Percentiles rank a stretch among this genome's conserved stretches.
These are phyloP conservation scores for Strobilomyces dryophilus DNA, from an alignment of 768 basidiomycete species.

Conservation along the genomic window DNA sequence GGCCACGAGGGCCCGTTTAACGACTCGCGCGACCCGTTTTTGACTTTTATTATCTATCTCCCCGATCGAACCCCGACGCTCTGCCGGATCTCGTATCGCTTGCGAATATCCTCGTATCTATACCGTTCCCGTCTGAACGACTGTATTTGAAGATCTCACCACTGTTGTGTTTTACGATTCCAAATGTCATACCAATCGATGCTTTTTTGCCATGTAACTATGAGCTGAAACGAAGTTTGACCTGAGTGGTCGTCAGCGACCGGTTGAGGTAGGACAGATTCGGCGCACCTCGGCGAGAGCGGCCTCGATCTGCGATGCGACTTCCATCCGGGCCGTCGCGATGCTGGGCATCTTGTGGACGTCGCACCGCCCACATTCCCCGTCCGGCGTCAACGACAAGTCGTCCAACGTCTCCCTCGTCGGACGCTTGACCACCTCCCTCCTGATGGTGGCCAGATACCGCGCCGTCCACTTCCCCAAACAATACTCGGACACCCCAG, in stretches of 20 bases:
- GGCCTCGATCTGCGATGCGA: background rate
- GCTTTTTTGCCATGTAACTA: background rate
- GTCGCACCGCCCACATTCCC: background rate
- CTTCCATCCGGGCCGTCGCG: background rate
- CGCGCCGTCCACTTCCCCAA: background rate
- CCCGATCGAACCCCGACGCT: background rate
- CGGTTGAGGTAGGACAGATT: background rate
- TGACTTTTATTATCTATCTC: conserved; percentile 7
- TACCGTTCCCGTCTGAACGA: too few relatives aligned
- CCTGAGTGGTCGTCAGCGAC: background rate
- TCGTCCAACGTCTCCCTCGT: background rate
- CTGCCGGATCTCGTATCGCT: conserved; percentile 5
- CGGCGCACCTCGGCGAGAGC: background rate
- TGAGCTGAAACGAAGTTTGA: background rate
- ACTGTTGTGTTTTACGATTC: background rate
- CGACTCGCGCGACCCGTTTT: background rate
- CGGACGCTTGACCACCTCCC: background rate
- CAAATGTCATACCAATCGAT: conserved; percentile 1
- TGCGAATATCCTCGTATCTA: too few relatives aligned
- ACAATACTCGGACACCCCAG: background rate
- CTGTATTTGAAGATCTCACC: too few relatives aligned
- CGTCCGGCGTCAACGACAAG: background rate
- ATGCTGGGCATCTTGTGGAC: background rate
- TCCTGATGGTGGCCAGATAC: background rate
- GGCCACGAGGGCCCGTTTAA: background rate